Evolutionary conservation across 257 asterid genomes (phyloP).

Genomic region (Oldenlandia corymbosa): DNA sequence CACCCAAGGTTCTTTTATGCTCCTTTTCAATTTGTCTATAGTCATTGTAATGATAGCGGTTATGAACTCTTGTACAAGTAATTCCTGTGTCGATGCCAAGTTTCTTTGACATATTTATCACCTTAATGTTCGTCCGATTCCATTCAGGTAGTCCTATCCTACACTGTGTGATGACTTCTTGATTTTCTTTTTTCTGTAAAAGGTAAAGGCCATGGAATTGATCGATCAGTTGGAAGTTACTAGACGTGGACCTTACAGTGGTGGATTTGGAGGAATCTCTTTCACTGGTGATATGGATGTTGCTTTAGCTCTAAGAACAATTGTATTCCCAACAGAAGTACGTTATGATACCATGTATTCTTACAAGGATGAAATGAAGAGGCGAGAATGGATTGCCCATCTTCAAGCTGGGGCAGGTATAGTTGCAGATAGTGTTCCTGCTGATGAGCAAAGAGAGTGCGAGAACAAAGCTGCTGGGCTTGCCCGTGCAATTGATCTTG

Average conservation of each 20-base stretch:
- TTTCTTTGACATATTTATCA: neutral
- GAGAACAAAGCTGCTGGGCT: constrained; percentile 97
- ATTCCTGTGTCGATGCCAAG: neutral
- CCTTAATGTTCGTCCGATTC: too few species aligned
- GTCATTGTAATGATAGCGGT: constrained; percentile 4
- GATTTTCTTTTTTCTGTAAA: neutral
- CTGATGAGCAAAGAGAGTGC: constrained; percentile 87
- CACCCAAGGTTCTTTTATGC: constrained; percentile 74
- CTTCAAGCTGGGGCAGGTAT: constrained; percentile 96
- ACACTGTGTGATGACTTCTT: neutral
- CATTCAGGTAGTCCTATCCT: neutral
- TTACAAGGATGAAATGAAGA: constrained; percentile 43
- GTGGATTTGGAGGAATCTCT: constrained; percentile 97
- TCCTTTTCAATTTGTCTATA: constrained; percentile 3
- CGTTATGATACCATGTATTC: constrained; percentile 81
- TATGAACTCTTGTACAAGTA: neutral
- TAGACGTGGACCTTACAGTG: constrained; percentile 95
- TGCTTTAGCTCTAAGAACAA: constrained; percentile 84
- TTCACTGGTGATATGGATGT: constrained; percentile 91
- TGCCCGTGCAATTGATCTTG: constrained; percentile 96
- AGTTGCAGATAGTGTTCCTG: constrained; percentile 92
- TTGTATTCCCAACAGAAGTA: constrained; percentile 70
- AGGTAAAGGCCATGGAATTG: constrained; percentile 99
- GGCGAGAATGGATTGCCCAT: constrained; percentile 90
- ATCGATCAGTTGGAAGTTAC: constrained; percentile 75